Evolutionary conservation across 805 yeast species (phyloP).

Genomic region (Lipomyces spencermartinsiae): DNA sequence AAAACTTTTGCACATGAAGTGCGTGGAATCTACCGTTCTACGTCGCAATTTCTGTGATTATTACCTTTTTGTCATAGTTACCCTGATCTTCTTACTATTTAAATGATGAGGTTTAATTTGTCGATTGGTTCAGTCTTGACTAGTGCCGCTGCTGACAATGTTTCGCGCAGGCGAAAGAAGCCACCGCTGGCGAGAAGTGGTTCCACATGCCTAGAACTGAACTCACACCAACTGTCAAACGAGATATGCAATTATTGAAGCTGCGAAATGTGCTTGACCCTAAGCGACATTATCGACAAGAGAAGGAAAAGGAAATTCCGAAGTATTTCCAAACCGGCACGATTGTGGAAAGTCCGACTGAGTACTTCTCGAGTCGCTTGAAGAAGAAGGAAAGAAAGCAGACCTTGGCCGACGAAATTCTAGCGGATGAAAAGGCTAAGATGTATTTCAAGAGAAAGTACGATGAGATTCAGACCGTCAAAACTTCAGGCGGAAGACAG

Average conservation of each 20-base stretch:
- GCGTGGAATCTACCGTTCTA: constrained; percentile 31
- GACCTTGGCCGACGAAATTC: constrained; percentile 80
- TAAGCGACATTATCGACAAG: constrained; percentile 81
- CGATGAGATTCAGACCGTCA: constrained; percentile 72
- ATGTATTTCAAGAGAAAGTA: constrained; percentile 86
- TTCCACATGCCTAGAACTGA: constrained; percentile 79
- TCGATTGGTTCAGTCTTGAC: neutral
- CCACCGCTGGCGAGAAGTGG: constrained; percentile 69
- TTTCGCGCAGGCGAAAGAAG: constrained; percentile 39
- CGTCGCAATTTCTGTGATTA: constrained; percentile 27
- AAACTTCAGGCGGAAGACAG: constrained; percentile 68
- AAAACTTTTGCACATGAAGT: constrained; percentile 23
- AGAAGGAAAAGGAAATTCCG: constrained; percentile 59
- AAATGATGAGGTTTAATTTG: constrained; percentile 1
- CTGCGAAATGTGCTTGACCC: constrained; percentile 94
- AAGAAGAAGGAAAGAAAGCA: constrained; percentile 74
- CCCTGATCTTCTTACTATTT: constrained; percentile 36
- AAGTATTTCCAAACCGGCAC: constrained; percentile 90
- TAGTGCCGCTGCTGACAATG: constrained; percentile 8
- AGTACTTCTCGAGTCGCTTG: constrained; percentile 71
- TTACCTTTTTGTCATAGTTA: constrained; percentile 40
- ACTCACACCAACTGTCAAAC: constrained; percentile 69
- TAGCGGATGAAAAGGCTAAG: constrained; percentile 71
- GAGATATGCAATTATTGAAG: constrained; percentile 79
- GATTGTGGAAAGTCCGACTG: constrained; percentile 79